These are phyloP conservation scores for Cercis canadensis DNA, from an alignment of 306 rosid genomes.

Conservation along the genomic window DNA sequence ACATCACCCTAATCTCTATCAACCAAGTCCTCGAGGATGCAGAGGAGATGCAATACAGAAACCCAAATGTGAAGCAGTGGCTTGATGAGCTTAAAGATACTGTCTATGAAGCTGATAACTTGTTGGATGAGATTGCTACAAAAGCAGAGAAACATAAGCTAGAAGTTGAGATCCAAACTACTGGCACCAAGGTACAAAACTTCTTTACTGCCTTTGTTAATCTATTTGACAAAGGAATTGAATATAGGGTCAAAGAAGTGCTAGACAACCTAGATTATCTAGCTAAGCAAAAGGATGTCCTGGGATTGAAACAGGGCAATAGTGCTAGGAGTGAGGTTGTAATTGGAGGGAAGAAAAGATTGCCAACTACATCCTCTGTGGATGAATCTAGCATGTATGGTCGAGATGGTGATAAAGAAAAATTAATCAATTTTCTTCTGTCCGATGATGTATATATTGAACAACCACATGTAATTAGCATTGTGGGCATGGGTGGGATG, in stretches of 20 bases:
- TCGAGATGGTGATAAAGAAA: too few species aligned
- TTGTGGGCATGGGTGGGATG: conserved; percentile 40
- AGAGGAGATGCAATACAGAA: conserved; percentile 38
- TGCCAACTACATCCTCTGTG: too few species aligned
- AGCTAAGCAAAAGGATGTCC: too few species aligned
- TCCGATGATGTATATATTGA: too few species aligned
- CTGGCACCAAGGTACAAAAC: too few species aligned
- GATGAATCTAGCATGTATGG: too few species aligned
- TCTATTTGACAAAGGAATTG: too few species aligned
- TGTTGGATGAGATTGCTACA: conserved; percentile 41
- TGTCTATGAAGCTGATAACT: conserved; percentile 41
- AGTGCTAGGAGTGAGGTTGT: background rate
- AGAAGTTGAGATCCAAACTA: conserved; percentile 16
- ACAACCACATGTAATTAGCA: conserved; percentile 19
- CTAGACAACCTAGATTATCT: too few species aligned
- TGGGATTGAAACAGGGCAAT: conserved; percentile 18
- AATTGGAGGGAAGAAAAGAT: too few species aligned
- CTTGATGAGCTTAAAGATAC: conserved; percentile 42
- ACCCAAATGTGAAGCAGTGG: conserved; percentile 36
- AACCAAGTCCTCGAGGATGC: conserved; percentile 44
- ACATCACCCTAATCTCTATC: conserved; percentile 4
- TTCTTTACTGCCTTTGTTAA: too few species aligned
- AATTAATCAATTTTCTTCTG: too few species aligned
- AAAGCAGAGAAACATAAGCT: conserved; percentile 28
- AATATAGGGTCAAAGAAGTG: too few species aligned